Evolutionary conservation across 2,329 filamentous ascomycete species (phyloP).

Genomic region (Chaetomium strumarium): DNA sequence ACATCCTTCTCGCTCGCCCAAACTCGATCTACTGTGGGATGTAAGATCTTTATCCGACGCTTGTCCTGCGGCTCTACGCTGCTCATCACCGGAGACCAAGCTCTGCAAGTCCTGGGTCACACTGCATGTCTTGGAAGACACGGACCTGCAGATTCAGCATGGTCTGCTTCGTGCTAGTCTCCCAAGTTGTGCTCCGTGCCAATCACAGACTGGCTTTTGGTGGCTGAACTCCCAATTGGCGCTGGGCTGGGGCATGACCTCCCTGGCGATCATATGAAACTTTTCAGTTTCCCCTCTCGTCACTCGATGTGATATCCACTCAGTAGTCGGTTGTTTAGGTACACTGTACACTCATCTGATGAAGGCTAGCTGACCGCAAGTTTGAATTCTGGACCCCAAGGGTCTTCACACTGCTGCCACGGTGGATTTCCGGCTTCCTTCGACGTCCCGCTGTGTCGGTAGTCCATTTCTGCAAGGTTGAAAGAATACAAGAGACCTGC

Average conservation of each 20-base stretch:
- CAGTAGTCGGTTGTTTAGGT: slow-evolving; percentile 17
- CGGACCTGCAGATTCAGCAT: slow-evolving; percentile 17
- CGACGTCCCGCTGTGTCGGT: background rate
- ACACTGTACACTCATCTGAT: slow-evolving; percentile 10
- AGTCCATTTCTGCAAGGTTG: background rate
- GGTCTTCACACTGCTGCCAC: slow-evolving; percentile 13
- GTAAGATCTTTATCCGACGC: no score
- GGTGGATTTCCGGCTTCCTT: slow-evolving; percentile 9
- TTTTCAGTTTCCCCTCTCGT: slow-evolving; percentile 2
- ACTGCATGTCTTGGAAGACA: slow-evolving; percentile 6
- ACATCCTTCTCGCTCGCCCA: no score
- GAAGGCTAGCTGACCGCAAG: slow-evolving; percentile 22
- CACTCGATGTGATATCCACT: slow-evolving; percentile 12
- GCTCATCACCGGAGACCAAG: no score
- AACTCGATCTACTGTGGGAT: no score
- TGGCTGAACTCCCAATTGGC: slow-evolving; percentile 16
- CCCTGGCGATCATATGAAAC: slow-evolving; percentile 9
- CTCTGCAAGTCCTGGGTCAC: background rate
- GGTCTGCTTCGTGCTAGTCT: slow-evolving; percentile 1
- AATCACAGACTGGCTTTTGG: slow-evolving; percentile 15
- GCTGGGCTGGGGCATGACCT: slow-evolving; percentile 11
- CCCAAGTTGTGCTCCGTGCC: slow-evolving; percentile 14
- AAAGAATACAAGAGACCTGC: slow-evolving; percentile 18
- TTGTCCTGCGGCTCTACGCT: no score
- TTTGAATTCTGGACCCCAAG: slow-evolving; percentile 9